Evolutionary conservation across 179 eudicot genomes (phyloP), one percentile per base, ranked within the genome.

Genomic region (Spinacia oleracea): DNA sequence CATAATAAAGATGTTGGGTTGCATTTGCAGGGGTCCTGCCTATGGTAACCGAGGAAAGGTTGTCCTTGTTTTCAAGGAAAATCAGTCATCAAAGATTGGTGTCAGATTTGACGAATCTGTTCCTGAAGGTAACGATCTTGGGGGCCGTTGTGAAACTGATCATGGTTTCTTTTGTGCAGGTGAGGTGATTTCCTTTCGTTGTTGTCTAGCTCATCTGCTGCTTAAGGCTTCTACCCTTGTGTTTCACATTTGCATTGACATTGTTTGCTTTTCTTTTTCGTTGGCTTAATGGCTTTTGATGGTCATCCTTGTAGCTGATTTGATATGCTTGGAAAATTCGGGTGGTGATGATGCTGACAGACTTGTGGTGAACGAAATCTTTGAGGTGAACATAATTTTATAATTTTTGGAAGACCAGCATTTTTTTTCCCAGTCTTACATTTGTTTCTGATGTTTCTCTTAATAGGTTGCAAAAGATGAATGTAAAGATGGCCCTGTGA

Each of bases 101-200:
- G 98, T 96, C 64, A 88, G 97, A 87, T 96, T 96, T 87, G 99
- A 96, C 79, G 89, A 80, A 77, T 72, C 92, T 60, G 83, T 96
- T 79, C 94, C 92, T 64, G 94, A 90, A 50, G 99, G 99, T 67
- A 90, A 86, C 83, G 87, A 92, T 85, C 94, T 96, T 79, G 98
- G 99, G n/a, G 98, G 98, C 72, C 83, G 76, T 70, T 96, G 99
- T 81, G 98, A 96, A 83, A 90, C 82, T 78, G 86, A 88, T 74
- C 98, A 86, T 86, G 99, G 99, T 73, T 96, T 91, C 89, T 96
- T 93, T 82, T 93, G 98, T 84, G 58, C 91, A 83, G 98, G 99
- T 96, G 69, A 83, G 98, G 99, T 96, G 69, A 82, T 65, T 63
- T 73, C 75, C 46, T 75, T n/a, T 21, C 56, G 35, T 80, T 67